A percentile compares a stretch with the other conserved stretches of the same genome.
Conservation (phyloP, 164 flowering plant species). For the Berberis vulgaris region DNA sequence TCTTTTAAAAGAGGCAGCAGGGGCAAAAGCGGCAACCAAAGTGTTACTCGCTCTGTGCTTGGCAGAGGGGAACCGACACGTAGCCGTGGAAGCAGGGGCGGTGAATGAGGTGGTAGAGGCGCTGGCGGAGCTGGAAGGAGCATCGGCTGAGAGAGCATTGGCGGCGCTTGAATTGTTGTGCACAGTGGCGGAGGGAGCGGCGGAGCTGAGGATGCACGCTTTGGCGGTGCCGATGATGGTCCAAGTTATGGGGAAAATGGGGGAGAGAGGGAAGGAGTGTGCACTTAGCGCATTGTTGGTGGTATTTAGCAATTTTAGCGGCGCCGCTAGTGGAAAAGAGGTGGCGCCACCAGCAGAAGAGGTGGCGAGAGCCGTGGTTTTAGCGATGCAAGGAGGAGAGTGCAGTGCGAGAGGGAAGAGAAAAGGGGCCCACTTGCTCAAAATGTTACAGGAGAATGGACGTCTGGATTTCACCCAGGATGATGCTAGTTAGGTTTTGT, state of each 20-base stretch:
- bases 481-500: not conserved
- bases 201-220: constrained; percentile 63
- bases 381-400: constrained; percentile 74
- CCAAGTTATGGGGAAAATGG: constrained; percentile 52
- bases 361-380: constrained; percentile 70
- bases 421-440: constrained; percentile 68
- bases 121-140: constrained; percentile 44
- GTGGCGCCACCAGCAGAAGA: constrained; percentile 60
- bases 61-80: constrained; percentile 58
- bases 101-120: constrained; percentile 47
- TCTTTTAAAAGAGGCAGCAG: constrained; percentile 24
- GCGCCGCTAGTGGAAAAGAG: constrained; percentile 6
- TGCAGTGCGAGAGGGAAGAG: constrained; percentile 71
- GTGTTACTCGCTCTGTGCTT: constrained; percentile 64
- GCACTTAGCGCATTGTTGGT: constrained; percentile 65
- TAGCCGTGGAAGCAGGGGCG: constrained; percentile 63
- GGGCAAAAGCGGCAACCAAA: constrained; percentile 56
- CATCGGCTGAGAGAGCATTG: constrained; percentile 69
- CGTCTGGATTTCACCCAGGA: constrained; percentile 27
- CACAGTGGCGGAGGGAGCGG: constrained; percentile 72
- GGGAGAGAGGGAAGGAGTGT: constrained; percentile 60
- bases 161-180: constrained; percentile 84
- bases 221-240: constrained; percentile 86
- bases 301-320: constrained; percentile 22
- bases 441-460: constrained; percentile 44